Conservation (phyloP, 2,329 filamentous ascomycete species). For the Chaetomium globosum region DNA sequence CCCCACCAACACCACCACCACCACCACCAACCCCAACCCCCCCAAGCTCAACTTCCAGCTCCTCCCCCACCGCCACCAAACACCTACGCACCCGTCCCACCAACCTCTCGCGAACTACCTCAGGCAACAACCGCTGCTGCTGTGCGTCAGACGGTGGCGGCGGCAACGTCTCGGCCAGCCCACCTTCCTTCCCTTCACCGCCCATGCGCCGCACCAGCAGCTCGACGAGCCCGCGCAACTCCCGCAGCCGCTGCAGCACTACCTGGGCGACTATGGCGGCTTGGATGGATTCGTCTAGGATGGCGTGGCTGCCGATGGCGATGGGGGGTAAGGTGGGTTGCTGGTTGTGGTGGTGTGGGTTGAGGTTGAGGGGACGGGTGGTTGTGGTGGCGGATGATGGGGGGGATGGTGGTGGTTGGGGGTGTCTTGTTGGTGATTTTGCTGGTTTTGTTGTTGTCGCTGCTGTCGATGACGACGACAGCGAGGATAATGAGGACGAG, state of each 20-base stretch:
- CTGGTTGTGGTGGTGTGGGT: not conserved
- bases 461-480: not conserved
- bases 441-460: not conserved
- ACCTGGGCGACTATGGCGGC: not conserved
- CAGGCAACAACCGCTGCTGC: not conserved
- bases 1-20: not conserved
- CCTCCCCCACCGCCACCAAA: not conserved
- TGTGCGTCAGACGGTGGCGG: no score
- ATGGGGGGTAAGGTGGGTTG: not conserved
- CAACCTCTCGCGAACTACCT: not conserved
- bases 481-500: not conserved
- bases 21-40: not conserved
- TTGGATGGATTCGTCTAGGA: not conserved
- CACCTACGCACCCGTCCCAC: not conserved
- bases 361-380: no score
- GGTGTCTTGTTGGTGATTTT: no score
- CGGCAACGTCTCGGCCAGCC: no score
- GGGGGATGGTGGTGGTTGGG: no score
- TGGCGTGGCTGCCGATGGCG: not conserved
- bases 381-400: no score
- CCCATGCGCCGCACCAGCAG: not conserved
- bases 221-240: not conserved
- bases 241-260: not conserved
- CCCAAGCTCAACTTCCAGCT: not conserved
- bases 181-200: not conserved